Conservation (phyloP, 495 filamentous ascomycete species). For the Parmelia sp. region DNA sequence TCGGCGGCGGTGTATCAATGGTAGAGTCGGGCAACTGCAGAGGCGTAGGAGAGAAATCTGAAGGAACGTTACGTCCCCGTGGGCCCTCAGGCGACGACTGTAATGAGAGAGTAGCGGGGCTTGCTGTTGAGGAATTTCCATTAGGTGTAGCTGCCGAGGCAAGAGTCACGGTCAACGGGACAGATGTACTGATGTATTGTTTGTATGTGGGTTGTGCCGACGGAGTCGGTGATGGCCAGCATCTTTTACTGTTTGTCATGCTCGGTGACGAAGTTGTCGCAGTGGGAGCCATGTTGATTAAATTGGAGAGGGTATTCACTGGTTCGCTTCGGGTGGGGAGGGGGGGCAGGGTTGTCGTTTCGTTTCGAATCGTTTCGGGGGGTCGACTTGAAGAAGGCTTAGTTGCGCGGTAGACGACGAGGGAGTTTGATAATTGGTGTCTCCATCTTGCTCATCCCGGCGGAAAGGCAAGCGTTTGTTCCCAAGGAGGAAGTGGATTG, state of each 20-base stretch:
- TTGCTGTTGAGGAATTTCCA: constrained; percentile 31
- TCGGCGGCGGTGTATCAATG: constrained; percentile 38
- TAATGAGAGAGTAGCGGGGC: constrained; percentile 45
- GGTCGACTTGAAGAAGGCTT: constrained; percentile 1
- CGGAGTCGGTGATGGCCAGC: constrained; percentile 23
- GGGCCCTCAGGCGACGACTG: constrained; percentile 46
- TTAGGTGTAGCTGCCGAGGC: constrained; percentile 18
- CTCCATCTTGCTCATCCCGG: constrained; percentile 11
- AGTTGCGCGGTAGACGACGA: constrained; percentile 14
- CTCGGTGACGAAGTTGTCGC: constrained; percentile 22
- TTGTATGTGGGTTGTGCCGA: constrained; percentile 11
- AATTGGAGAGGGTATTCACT: constrained; percentile 9
- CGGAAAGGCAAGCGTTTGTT: constrained; percentile 5
- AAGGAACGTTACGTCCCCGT: constrained; percentile 39
- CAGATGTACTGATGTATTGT: constrained; percentile 15
- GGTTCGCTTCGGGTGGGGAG: constrained; percentile 21
- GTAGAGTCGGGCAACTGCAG: constrained; percentile 53
- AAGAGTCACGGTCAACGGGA: constrained; percentile 23
- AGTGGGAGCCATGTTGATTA: constrained; percentile 21
- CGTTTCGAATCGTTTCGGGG: constrained; percentile 9
- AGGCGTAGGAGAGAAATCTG: constrained; percentile 36
- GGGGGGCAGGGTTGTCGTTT: constrained; percentile 5
- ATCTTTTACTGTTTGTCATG: constrained; percentile 20
- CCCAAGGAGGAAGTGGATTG: not conserved
- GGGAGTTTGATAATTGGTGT: constrained; percentile 12